Evolutionary conservation across 805 yeast genomes (phyloP), one percentile per base, ranked within the genome.

Genomic region (Dipodascopsis uninucleata): DNA sequence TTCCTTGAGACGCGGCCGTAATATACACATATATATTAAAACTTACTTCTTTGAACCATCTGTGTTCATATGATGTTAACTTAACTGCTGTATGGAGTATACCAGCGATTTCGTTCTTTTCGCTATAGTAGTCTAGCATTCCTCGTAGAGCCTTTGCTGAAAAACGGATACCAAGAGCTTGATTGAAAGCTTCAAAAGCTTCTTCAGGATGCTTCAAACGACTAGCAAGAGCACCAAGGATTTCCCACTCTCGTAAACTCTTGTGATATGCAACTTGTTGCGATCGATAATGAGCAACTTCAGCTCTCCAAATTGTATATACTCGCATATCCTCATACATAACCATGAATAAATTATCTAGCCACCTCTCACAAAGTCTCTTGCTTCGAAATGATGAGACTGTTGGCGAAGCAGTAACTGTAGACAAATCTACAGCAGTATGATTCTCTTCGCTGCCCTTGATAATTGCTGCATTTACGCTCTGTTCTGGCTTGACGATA

Each of bases 61-160:
- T 78, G 65, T 89, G 97, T 61, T 87, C 84, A 97, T 97, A 94
- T n/a, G 93, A 95, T n/a, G 82, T 69, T 41, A 93, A 69, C 58
- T 83, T 84, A 28, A 89, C 85, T 45, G 80, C 66, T 18, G 82
- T 68, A 45, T 82, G 87, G 47, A 89, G 70, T 9, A 86, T 77
- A 52, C 73, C 71, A 39, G 72, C 75, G 22, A 48, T 42, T 42
- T 49, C 52, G 28, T 61, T 56, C 29, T 62, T 65, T 51, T 65
- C 72, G 53, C 62, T 65, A 60, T 83, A 84, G 61, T 75, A 81
- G 45, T 74, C 78, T 49, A 93, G 69, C 61, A 90, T 67, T 57
- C 82, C 84, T 60, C 85, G 74, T 21, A 88, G 79, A 1, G 93
- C 80, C 49, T 78, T 78, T 25, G 93, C 85, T 0, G 95, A 81